Evolutionary conservation across 257 asterid genomes (phyloP), one percentile per base, ranked within the genome.

Genomic region (Apocynum venetum): DNA sequence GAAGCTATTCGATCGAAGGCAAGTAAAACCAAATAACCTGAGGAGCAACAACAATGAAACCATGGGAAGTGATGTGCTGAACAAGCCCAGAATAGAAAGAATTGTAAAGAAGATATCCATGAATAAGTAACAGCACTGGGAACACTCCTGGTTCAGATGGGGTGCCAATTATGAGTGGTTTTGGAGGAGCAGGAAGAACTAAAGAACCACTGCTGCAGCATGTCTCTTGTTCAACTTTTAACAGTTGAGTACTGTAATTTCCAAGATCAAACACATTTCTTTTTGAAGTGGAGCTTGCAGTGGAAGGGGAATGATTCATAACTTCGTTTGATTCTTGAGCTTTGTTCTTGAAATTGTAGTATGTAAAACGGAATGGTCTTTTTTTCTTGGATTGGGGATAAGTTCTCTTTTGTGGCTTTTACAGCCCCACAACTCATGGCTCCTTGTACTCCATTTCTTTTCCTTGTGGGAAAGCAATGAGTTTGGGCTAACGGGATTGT

Each of bases 71-170:
- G 57, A 94, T 79, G 83, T 92, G 97, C 1, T 83, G 95, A 65
- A 91, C 74, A 46, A 94, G 93, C 78, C 87, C 92, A 74, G 98
- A 91, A 88, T 92, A 94, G 88, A 94, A 94, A 11, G 93, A 86
- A 79, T 92, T 94, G 88, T 83, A 72, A 53, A 92, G 92, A 73
- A 94, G 95, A 78, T 82, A 94, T 70, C 98, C 98, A 83, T 92
- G 97, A 59, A 92, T 96, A 81, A 94, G 83, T 13, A 94, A 0
- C 9, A 94, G 76, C 11, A 94, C 91, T 8, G 97, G 97, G 73
- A 77, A 92, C 7, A 59, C 43, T 51, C 97, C 97, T n/a, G 79
- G 55, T 55, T 88, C 88, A 40, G 82, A 19, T 11, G 98, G 97
- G 14, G 84, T 81, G 77, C 86, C 87, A 57, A 92, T 86, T 52